Evolutionary conservation across 306 rosid species (phyloP).

Genomic region (Quercus variabilis): DNA sequence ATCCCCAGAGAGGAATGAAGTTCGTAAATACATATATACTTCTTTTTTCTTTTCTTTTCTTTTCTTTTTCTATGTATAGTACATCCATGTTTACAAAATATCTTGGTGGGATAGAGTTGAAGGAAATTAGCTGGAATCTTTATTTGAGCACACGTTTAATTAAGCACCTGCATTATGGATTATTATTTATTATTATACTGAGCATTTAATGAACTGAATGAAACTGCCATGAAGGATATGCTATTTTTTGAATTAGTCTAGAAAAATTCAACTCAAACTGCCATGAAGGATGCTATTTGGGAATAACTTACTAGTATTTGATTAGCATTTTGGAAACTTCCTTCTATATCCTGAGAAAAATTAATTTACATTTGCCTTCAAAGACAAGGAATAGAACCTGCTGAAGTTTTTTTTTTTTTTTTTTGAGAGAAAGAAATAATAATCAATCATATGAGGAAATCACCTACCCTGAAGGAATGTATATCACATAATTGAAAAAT

Average conservation of each 20-base stretch:
- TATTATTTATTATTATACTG: constrained; percentile 9
- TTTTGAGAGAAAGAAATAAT: background rate
- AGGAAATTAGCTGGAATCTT: constrained; percentile 38
- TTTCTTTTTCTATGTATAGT: constrained; percentile 25
- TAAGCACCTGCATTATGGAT: constrained; percentile 20
- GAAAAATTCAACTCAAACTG: background rate
- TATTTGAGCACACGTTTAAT: constrained; percentile 54
- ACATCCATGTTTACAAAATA: constrained; percentile 50
- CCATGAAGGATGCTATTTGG: background rate
- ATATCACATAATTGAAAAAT: background rate
- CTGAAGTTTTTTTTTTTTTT: constrained; percentile 7
- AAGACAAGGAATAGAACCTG: constrained; percentile 21
- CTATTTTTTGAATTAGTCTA: constrained; percentile 3
- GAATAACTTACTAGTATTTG: background rate
- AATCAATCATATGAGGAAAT: background rate
- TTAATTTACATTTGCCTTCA: constrained; percentile 10
- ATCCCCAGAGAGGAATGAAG: constrained; percentile 89
- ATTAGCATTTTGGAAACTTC: background rate
- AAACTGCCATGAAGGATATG: constrained; percentile 25
- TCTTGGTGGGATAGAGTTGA: constrained; percentile 29
- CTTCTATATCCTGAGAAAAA: constrained; percentile 2
- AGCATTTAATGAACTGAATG: constrained; percentile 30
- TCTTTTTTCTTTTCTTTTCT: constrained; percentile 11
- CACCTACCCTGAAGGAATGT: background rate
- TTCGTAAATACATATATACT: constrained; percentile 23